Conservation (phyloP, 768 basidiomycete genomes). For the Auricularia sp. region DNA sequence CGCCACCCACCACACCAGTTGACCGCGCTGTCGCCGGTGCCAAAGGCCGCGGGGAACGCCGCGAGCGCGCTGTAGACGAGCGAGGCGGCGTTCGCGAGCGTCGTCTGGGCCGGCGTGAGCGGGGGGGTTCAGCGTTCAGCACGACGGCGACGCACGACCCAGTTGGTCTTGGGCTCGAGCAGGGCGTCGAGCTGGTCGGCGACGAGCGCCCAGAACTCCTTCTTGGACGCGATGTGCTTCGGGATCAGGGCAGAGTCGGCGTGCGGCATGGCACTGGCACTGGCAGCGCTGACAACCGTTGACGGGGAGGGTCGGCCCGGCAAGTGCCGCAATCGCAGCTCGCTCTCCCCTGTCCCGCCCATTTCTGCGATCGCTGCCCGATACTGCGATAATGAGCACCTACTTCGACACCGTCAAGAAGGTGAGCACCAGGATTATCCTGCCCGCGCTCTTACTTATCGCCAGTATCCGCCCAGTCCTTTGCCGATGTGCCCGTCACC, state of each 20-base stretch:
- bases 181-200: slow-evolving; percentile 49
- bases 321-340: not conserved
- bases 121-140: not conserved
- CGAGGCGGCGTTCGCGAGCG: slow-evolving; percentile 74
- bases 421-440: not conserved
- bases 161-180: slow-evolving; percentile 58
- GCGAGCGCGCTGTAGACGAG: slow-evolving; percentile 70
- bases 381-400: slow-evolving; percentile 39
- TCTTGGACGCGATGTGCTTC: slow-evolving; percentile 56
- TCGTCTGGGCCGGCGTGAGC: slow-evolving; percentile 42
- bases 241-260: slow-evolving; percentile 72
- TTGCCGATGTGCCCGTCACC: slow-evolving; percentile 78
- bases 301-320: too few relatives aligned
- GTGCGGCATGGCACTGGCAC: slow-evolving; percentile 51
- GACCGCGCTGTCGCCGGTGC: slow-evolving; percentile 51
- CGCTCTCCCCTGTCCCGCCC: not conserved
- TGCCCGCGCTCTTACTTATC: not conserved
- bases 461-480: slow-evolving; percentile 49
- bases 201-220: slow-evolving; percentile 74
- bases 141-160: slow-evolving; percentile 38
- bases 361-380: slow-evolving; percentile 6
- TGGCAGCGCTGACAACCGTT: not conserved
- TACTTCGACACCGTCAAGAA: slow-evolving; percentile 59
- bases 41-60: slow-evolving; percentile 57
- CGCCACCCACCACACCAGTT: slow-evolving; percentile 82